Conservation (phyloP, 805 yeast species). For the Metschnikowia kunwiensis region DNA sequence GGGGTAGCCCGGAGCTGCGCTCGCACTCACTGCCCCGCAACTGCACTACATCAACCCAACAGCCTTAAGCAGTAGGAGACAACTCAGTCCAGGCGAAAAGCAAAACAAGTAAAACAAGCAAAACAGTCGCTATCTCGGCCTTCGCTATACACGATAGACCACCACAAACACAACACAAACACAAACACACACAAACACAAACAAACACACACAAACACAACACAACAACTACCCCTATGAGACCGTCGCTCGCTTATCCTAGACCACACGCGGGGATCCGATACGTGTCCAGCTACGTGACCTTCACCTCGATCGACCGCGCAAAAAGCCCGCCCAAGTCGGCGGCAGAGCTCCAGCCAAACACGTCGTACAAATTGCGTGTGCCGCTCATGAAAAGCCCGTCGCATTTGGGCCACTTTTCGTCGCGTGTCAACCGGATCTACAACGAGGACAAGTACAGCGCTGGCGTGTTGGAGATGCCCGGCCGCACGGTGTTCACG, state of each 20-base stretch:
- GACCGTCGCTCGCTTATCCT: background rate
- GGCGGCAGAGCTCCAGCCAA: constrained; percentile 4
- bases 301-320: constrained; percentile 29
- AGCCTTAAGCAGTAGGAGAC: no score
- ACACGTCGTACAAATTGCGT: constrained; percentile 34
- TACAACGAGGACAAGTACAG: constrained; percentile 80
- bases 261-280: background rate
- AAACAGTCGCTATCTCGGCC: no score
- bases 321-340: background rate
- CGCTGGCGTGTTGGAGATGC: constrained; percentile 53
- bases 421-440: constrained; percentile 71
- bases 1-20: no score
- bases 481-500: constrained; percentile 43
- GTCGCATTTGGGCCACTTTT: constrained; percentile 71
- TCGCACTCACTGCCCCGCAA: no score
- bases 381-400: constrained; percentile 65
- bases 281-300: constrained; percentile 21
- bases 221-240: no score
- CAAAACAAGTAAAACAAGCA: no score
- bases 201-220: no score
- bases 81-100: no score
- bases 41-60: no score
- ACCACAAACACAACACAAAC: no score
- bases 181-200: no score
- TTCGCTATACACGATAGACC: no score